Conservation (phyloP, 2,329 filamentous ascomycete genomes). For the Rhynchosporium agropyri region DNA sequence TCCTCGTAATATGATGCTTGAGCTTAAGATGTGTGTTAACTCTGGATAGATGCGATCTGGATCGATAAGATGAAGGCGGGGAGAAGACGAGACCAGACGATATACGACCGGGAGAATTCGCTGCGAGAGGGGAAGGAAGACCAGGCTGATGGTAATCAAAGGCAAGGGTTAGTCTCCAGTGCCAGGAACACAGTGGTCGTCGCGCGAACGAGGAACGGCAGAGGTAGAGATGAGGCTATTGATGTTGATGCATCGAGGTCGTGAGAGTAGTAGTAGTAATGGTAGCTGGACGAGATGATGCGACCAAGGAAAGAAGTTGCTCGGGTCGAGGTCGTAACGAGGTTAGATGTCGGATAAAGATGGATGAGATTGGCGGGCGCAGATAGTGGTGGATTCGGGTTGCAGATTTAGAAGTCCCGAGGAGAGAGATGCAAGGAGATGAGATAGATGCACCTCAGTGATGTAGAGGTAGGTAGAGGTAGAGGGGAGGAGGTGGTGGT, state of each 20-base stretch:
- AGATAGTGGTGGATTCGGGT: too few relatives aligned
- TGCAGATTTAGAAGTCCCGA: not conserved
- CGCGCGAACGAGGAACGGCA: not conserved
- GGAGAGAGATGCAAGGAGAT: not conserved
- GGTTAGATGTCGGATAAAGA: not conserved
- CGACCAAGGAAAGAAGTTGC: slow-evolving; percentile 12
- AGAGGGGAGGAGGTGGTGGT: not conserved
- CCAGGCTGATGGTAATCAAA: slow-evolving; percentile 27
- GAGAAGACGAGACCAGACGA: slow-evolving; percentile 19
- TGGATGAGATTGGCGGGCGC: too few relatives aligned
- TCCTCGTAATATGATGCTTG: slow-evolving; percentile 13
- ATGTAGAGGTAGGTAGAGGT: not conserved
- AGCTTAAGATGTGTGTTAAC: slow-evolving; percentile 23
- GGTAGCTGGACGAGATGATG: slow-evolving; percentile 4
- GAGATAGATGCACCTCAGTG: slow-evolving; percentile 11
- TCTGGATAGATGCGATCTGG: slow-evolving; percentile 22
- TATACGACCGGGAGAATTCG: slow-evolving; percentile 35
- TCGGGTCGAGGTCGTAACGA: not conserved
- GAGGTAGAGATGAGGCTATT: not conserved
- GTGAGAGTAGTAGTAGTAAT: not conserved
- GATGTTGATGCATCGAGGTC: not conserved
- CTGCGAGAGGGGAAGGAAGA: slow-evolving; percentile 12
- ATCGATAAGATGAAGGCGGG: slow-evolving; percentile 37
- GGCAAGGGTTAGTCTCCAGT: slow-evolving; percentile 27
- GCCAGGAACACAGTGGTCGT: slow-evolving; percentile 7